These are phyloP conservation scores for Microsporum ferrugineum DNA, from an alignment of 2,329 filamentous ascomycete species.

Conservation along the genomic window DNA sequence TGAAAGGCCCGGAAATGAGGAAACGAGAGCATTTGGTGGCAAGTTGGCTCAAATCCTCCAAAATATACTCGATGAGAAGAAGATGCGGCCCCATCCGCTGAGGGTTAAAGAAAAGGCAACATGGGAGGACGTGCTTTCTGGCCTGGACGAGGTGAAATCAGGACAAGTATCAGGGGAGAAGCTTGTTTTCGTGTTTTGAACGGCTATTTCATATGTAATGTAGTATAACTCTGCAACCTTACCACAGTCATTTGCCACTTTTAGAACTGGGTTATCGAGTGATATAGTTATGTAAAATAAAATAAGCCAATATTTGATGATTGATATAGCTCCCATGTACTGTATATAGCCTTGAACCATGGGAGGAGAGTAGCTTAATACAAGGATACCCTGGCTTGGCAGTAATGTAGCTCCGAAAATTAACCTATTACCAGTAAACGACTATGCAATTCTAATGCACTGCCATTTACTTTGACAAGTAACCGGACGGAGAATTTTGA, in stretches of 20 bases:
- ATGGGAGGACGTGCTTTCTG: neutral
- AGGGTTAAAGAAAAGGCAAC: neutral
- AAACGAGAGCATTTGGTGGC: neutral
- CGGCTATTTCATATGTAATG: neutral
- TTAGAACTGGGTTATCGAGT: no score
- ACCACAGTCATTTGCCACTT: neutral
- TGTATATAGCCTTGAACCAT: neutral
- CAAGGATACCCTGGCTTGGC: neutral
- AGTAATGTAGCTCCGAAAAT: neutral
- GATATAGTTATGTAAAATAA: no score
- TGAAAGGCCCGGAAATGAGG: constrained; percentile 6
- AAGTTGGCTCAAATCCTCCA: neutral
- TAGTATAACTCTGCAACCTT: neutral
- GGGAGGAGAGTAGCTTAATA: neutral
- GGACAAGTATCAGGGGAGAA: neutral
- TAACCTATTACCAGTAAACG: neutral
- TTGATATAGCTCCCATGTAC: neutral
- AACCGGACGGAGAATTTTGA: no score
- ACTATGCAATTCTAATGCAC: neutral
- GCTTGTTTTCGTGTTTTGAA: constrained; percentile 2
- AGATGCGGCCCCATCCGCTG: constrained; percentile 5
- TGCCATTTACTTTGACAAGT: no score
- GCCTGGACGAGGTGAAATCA: constrained; percentile 1
- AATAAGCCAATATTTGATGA: neutral
- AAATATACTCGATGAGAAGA: constrained; percentile 4